These are phyloP conservation scores for Podaxis sp. DNA, from an alignment of 768 basidiomycete species.

Conservation along the genomic window DNA sequence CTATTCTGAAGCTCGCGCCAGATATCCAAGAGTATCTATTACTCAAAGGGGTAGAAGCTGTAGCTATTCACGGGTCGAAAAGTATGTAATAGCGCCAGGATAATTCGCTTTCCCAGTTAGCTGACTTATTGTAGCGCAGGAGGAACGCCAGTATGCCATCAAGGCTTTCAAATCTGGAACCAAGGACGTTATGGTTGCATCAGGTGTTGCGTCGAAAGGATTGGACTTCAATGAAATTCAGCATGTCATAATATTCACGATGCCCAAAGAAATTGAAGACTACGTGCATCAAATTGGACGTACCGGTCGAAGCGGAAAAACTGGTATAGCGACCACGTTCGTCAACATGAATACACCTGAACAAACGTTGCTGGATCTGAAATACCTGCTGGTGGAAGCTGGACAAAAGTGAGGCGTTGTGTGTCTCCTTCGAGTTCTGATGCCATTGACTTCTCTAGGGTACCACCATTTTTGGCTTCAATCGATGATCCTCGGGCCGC, in stretches of 20 bases:
- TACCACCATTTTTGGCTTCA: conserved; percentile 87
- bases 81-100: conserved; percentile 46
- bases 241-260: conserved; percentile 98
- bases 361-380: conserved; percentile 94
- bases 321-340: conserved; percentile 98
- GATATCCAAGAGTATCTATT: conserved; percentile 98
- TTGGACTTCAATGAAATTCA: conserved; percentile 99
- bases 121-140: conserved; percentile 64
- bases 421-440: background rate
- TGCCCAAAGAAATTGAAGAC: conserved; percentile 99
- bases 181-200: conserved; percentile 99
- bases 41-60: conserved; percentile 96
- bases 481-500: conserved; percentile 89
- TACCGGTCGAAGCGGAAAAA: conserved; percentile 96
- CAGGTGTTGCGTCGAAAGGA: conserved; percentile 96
- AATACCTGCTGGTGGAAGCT: conserved; percentile 95
- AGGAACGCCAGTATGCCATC: conserved; percentile 99
- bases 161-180: conserved; percentile 96
- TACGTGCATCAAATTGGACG: conserved; percentile 99
- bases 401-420: conserved; percentile 80
- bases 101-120: background rate
- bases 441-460: conserved; percentile 46
- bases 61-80: conserved; percentile 98
- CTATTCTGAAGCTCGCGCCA: conserved; percentile 28
- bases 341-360: conserved; percentile 98